Conservation (phyloP, 176 grass and related monocot genomes). For the Hordeum marinum region DNA sequence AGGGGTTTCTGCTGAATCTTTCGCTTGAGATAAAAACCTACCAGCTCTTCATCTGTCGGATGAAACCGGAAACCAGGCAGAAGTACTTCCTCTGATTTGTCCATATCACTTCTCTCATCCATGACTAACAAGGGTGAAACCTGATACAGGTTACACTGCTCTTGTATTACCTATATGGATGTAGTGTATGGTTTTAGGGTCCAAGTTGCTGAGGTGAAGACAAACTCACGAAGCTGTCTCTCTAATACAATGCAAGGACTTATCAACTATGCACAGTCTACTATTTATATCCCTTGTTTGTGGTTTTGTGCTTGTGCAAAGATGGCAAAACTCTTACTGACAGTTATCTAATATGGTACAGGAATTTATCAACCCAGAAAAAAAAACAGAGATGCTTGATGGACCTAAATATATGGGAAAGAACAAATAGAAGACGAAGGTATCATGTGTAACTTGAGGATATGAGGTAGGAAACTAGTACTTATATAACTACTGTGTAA, state of each 20-base stretch:
- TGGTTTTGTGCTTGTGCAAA: constrained; percentile 17
- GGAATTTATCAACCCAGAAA: neutral
- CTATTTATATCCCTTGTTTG: constrained; percentile 5
- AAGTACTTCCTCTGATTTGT: constrained; percentile 53
- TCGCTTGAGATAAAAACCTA: constrained; percentile 61
- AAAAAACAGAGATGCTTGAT: neutral
- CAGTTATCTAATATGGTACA: neutral
- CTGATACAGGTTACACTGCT: neutral
- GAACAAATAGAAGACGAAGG: neutral
- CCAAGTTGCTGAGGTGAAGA: neutral
- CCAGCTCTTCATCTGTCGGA: constrained; percentile 69
- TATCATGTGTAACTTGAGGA: neutral
- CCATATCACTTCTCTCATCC: constrained; percentile 45
- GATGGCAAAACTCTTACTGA: neutral
- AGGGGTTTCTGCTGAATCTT: constrained; percentile 57
- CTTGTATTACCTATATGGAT: constrained; percentile 22
- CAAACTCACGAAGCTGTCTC: neutral
- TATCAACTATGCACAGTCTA: neutral
- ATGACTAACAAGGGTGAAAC: neutral
- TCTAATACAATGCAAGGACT: neutral
- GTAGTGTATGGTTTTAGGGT: constrained; percentile 19
- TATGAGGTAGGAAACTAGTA: neutral
- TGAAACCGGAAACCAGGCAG: constrained; percentile 67
- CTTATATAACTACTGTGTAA: constrained; percentile 7
- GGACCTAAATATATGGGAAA: neutral